phyloP scores from a whole-genome alignment of 2,329 filamentous ascomycete species.

The Blastomyces gilchristii region DNA sequence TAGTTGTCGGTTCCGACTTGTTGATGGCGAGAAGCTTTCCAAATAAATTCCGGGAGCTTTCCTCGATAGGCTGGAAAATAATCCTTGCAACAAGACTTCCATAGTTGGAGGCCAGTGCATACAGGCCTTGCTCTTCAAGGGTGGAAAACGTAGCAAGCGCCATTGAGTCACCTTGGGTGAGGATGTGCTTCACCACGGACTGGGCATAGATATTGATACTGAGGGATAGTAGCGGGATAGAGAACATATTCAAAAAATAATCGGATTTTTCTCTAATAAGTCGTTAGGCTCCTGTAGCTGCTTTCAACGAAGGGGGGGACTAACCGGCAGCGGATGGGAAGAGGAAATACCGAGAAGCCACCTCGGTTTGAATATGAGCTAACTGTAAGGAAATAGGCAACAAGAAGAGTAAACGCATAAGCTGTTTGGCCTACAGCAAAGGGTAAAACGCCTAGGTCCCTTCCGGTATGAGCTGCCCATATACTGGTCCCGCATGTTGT shows the following conservation, averaged over 20 bases:
- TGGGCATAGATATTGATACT: constrained; percentile 78
- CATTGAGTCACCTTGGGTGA: constrained; percentile 90
- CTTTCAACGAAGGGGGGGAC: constrained; percentile 12
- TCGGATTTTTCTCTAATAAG: constrained; percentile 21
- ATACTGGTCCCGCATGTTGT: constrained; percentile 62
- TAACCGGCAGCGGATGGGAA: constrained; percentile 36
- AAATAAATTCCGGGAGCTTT: constrained; percentile 83
- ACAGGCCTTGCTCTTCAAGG: constrained; percentile 74
- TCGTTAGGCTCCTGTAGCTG: constrained; percentile 11
- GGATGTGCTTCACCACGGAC: constrained; percentile 78
- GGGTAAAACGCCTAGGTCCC: constrained; percentile 64
- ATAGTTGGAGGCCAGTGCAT: constrained; percentile 89
- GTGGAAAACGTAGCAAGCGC: constrained; percentile 70
- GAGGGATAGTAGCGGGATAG: constrained; percentile 58
- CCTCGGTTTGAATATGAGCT: constrained; percentile 44
- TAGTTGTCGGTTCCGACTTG: constrained; percentile 15
- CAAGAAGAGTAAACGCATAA: constrained; percentile 59
- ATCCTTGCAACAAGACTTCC: constrained; percentile 80
- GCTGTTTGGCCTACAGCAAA: constrained; percentile 79
- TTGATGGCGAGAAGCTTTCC: constrained; percentile 58
- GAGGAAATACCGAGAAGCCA: constrained; percentile 59
- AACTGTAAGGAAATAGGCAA: constrained; percentile 60
- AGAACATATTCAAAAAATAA: constrained; percentile 55
- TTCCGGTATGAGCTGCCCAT: constrained; percentile 45
- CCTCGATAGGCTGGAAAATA: constrained; percentile 89